phyloP scores from a whole-genome alignment of 2,329 filamentous ascomycete genomes.

The Nigrograna mackinnonii region DNA sequence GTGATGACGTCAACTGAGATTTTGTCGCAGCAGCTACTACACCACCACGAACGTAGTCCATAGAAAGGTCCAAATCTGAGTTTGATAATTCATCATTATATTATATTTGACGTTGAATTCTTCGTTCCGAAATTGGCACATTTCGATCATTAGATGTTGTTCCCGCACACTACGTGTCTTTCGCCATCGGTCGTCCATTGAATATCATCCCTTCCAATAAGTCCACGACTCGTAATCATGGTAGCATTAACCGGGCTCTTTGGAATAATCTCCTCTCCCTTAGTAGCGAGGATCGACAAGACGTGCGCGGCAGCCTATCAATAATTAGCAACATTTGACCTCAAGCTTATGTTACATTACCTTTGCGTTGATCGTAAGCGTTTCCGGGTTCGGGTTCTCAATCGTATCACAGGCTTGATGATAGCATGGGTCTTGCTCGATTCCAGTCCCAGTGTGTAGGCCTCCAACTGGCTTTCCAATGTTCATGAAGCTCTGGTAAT shows the following conservation, averaged over 20 bases:
- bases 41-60: too few species aligned
- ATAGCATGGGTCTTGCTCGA: slow-evolving; percentile 44
- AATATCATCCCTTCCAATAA: slow-evolving; percentile 27
- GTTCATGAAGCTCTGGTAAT: slow-evolving; percentile 45
- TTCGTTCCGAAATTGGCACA: too few species aligned
- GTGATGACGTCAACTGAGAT: too few species aligned
- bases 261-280: slow-evolving; percentile 36
- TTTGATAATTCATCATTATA: too few species aligned
- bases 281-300: slow-evolving; percentile 32
- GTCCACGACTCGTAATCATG: slow-evolving; percentile 27
- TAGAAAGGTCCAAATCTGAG: too few species aligned
- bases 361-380: slow-evolving; percentile 41
- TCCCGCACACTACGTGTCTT: slow-evolving; percentile 33
- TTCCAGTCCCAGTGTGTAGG: slow-evolving; percentile 44
- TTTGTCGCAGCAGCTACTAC: too few species aligned
- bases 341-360: slow-evolving; percentile 22
- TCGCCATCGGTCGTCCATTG: slow-evolving; percentile 35
- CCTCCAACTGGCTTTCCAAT: slow-evolving; percentile 45
- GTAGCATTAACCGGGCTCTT: slow-evolving; percentile 37
- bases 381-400: slow-evolving; percentile 40
- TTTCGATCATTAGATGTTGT: slow-evolving; percentile 35
- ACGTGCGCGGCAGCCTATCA: slow-evolving; percentile 38
- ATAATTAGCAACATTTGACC: slow-evolving; percentile 6
- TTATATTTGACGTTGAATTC: too few species aligned
- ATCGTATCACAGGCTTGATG: slow-evolving; percentile 44